Evolutionary conservation across 164 flowering plant genomes (phyloP), one percentile per base, ranked within the genome.

Genomic region (Magnolia kwangsiensis): DNA sequence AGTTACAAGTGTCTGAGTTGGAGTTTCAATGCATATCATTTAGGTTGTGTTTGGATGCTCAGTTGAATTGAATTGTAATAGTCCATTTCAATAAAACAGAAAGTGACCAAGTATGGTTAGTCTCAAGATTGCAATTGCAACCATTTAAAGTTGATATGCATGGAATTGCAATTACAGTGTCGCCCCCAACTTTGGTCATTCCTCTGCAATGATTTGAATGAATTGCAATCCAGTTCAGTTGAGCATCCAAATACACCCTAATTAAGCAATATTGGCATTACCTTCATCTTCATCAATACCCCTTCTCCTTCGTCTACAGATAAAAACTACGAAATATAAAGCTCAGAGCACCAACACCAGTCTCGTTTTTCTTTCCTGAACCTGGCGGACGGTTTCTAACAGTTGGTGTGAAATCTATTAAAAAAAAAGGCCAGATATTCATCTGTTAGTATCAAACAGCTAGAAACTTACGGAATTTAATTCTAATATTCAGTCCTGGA

Each of bases 361-460:
- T 86, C 77, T 69, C 81, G 58, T 78, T 85, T 76, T 82, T 86
- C 51, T 24, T 24, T 24, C 27, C 27, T 24, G 27, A 24, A 24
- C 27, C 27, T 24, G 90, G 89, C 50, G 84, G 85, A 7, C 13
- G 81, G 84, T 92, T 85, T 69, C 82, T 76, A 20, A 91, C 94
- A 75, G 83, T 87, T 8, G 95, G 97, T 29, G 1, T 55, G 59
- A 55, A 55, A 55, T 55, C 59, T 55, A 14, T 9, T n/a, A n/a
- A n/a, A n/a, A n/a, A 37, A 37, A 37, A 3, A 0, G 45, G 4
- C 45, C 45, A 37, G 45, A 37, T 37, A 37, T 37, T 37, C 45
- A 37, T 37, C 45, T 4, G 45, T 37, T 7, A 55, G 16, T 55
- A 55, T 55, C 14, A 55, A 55, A 55, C 3, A 14, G 14, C 11